Evolutionary conservation across 2,329 filamentous ascomycete species (phyloP).

Genomic region (Microdochium paspali): DNA sequence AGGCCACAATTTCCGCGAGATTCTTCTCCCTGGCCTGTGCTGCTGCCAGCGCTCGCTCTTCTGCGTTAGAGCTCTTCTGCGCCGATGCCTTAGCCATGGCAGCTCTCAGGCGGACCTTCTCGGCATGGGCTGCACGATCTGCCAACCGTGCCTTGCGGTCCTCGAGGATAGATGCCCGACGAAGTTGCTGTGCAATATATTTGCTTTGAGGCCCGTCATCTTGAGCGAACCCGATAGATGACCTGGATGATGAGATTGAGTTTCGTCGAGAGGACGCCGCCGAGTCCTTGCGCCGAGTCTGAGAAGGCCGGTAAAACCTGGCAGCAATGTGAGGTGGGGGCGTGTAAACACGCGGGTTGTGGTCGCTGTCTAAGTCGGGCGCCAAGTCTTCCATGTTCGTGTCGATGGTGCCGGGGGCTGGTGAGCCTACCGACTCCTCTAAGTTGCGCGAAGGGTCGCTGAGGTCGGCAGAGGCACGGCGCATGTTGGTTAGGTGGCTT

Average conservation of each 20-base stretch:
- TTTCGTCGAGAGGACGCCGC: constrained; percentile 72
- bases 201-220: constrained; percentile 60
- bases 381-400: constrained; percentile 22
- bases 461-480: constrained; percentile 29
- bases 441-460: constrained; percentile 30
- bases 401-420: constrained; percentile 15
- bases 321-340: constrained; percentile 71
- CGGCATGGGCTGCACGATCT: constrained; percentile 71
- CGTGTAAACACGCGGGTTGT: constrained; percentile 34
- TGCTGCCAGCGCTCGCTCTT: constrained; percentile 69
- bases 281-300: constrained; percentile 62
- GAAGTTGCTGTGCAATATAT: constrained; percentile 68
- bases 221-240: constrained; percentile 48
- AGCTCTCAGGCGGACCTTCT: constrained; percentile 71
- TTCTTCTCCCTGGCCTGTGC: constrained; percentile 73
- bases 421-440: constrained; percentile 22
- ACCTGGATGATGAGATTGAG: constrained; percentile 68
- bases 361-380: constrained; percentile 18
- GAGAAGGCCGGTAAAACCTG: constrained; percentile 62
- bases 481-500: constrained; percentile 23
- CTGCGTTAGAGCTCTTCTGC: constrained; percentile 54
- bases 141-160: constrained; percentile 71
- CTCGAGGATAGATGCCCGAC: constrained; percentile 71
- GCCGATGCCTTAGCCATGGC: constrained; percentile 64
- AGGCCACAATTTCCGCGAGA: constrained; percentile 70